phyloP scores from a whole-genome alignment of 257 asterid species.

The Solanum sejunctum region DNA sequence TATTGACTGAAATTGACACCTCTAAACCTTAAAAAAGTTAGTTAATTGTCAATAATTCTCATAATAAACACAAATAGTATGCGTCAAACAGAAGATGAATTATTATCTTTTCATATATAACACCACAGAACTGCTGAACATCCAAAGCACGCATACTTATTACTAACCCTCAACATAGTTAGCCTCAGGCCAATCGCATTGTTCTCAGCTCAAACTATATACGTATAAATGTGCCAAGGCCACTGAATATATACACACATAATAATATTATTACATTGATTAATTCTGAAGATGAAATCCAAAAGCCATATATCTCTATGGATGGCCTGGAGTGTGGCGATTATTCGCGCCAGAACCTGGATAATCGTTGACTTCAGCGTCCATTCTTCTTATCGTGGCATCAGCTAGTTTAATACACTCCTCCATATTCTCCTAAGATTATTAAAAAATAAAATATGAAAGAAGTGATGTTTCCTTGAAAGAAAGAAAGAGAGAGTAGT shows the following conservation, averaged over 20 bases:
- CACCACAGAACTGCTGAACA: not conserved
- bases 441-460: not conserved
- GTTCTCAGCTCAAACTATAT: not conserved
- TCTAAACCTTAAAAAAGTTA: not conserved
- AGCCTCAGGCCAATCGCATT: not conserved
- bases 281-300: not conserved
- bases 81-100: not conserved
- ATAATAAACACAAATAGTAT: not conserved
- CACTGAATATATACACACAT: not conserved
- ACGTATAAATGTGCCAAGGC: not conserved
- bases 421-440: conserved; percentile 12
- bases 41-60: not conserved
- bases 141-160: not conserved
- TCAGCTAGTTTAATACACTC: not conserved
- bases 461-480: not conserved
- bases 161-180: conserved; percentile 21
- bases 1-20: too few relatives aligned
- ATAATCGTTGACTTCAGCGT: conserved; percentile 43
- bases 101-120: not conserved
- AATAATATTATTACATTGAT: not conserved
- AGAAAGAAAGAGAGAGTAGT: not conserved
- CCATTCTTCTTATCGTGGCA: conserved; percentile 21
- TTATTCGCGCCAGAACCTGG: conserved; percentile 63
- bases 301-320: conserved; percentile 7
- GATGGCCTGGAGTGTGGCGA: conserved; percentile 54